These are phyloP conservation scores for Ploettnerulaceae sp. DNA, from an alignment of 2,329 filamentous ascomycete genomes.

Conservation along the genomic window DNA sequence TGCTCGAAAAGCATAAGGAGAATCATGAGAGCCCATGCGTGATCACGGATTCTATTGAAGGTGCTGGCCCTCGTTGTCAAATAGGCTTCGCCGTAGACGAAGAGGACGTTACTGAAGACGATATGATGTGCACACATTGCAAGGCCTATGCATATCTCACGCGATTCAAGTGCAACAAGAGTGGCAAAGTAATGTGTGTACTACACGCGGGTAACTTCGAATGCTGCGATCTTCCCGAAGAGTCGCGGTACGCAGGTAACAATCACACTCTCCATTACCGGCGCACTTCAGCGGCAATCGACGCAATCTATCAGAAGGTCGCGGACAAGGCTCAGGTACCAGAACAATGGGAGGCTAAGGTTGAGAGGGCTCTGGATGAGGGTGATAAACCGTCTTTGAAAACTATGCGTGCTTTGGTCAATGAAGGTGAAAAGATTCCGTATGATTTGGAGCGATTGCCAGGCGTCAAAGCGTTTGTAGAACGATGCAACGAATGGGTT, in stretches of 20 bases:
- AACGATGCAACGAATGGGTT: conserved; percentile 95
- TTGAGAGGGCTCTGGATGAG: conserved; percentile 77
- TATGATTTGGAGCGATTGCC: conserved; percentile 80
- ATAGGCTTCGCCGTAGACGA: conserved; percentile 63
- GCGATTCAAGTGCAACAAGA: conserved; percentile 77
- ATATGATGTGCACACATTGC: conserved; percentile 87
- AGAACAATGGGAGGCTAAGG: conserved; percentile 85
- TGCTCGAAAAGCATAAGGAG: conserved; percentile 61
- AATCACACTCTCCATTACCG: conserved; percentile 75
- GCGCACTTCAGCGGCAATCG: conserved; percentile 66
- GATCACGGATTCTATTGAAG: conserved; percentile 30
- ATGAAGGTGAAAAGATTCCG: conserved; percentile 94
- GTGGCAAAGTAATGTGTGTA: conserved; percentile 77
- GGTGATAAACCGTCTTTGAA: conserved; percentile 83
- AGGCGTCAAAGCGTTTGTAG: conserved; percentile 82
- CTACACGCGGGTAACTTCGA: conserved; percentile 73
- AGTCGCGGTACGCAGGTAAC: conserved; percentile 62
- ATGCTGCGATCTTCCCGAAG: conserved; percentile 68
- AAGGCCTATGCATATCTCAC: conserved; percentile 90
- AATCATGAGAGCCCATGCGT: conserved; percentile 34
- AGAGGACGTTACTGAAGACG: conserved; percentile 77
- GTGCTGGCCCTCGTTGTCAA: conserved; percentile 43
- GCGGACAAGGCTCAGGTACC: conserved; percentile 81
- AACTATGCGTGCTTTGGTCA: conserved; percentile 73
- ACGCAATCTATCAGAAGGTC: conserved; percentile 65